Percentiles rank a stretch among this genome's conserved stretches.
Evolutionary conservation across 2,329 filamentous ascomycete species (phyloP).

Genomic region (Scolecobasidium constrictum): DNA sequence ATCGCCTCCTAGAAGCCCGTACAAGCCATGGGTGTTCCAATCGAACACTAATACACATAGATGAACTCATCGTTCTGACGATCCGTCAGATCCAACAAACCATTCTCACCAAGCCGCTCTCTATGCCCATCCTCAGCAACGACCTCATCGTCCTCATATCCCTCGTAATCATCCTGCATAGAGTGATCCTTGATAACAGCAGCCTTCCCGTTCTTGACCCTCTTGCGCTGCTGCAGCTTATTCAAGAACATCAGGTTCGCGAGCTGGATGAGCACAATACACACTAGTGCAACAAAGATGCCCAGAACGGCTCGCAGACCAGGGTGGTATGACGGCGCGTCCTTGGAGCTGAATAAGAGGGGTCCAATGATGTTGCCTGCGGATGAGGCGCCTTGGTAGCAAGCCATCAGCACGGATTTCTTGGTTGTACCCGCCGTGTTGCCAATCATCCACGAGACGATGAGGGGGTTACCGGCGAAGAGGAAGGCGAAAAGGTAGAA

Average conservation of each 20-base stretch:
- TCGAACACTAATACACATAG: conserved; percentile 43
- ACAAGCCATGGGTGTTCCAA: no score
- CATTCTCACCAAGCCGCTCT: conserved; percentile 35
- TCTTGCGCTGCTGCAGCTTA: conserved; percentile 41
- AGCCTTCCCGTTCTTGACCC: conserved; percentile 50
- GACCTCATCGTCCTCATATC: conserved; percentile 13
- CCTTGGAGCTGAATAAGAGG: conserved; percentile 53
- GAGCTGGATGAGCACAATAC: conserved; percentile 42
- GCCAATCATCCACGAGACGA: conserved; percentile 57
- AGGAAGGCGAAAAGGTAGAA: conserved; percentile 59
- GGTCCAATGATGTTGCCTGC: conserved; percentile 59
- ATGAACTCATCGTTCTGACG: conserved; percentile 58
- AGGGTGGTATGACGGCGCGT: conserved; percentile 24
- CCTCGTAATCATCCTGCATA: conserved; percentile 44
- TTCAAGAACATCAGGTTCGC: conserved; percentile 46
- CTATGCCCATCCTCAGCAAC: neutral
- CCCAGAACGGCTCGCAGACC: conserved; percentile 39
- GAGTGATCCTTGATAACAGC: conserved; percentile 48
- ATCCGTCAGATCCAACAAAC: conserved; percentile 52
- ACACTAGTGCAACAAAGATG: conserved; percentile 44
- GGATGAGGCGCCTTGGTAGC: conserved; percentile 52
- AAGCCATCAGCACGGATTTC: conserved; percentile 51
- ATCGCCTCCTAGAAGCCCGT: no score
- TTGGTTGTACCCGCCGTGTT: conserved; percentile 61
- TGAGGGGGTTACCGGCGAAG: conserved; percentile 54